A percentile compares a stretch with the other conserved stretches of the same genome.
Conservation (phyloP, 768 basidiomycete genomes). For the Zangia roseola region DNA sequence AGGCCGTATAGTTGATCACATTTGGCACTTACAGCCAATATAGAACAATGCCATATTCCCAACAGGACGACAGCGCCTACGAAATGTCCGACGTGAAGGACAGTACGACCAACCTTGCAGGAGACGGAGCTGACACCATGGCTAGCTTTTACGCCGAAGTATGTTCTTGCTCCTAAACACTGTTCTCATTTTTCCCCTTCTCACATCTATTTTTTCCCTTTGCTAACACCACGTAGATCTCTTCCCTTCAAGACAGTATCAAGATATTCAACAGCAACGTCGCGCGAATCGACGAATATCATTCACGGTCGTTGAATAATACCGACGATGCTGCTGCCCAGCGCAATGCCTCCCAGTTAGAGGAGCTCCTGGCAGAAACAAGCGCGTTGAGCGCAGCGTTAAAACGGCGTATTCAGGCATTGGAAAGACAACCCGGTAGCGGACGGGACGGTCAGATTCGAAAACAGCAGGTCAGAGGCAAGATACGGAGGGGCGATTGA, state of each 20-base stretch:
- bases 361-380: conserved; percentile 70
- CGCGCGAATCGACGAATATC: conserved; percentile 64
- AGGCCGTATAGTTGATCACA: conserved; percentile 6
- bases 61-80: conserved; percentile 58
- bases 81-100: conserved; percentile 72
- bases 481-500: neutral
- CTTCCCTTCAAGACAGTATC: conserved; percentile 70
- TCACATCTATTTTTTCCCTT: neutral
- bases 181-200: neutral
- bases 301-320: conserved; percentile 72
- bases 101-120: conserved; percentile 50
- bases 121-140: conserved; percentile 52
- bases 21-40: conserved; percentile 20
- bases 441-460: conserved; percentile 68
- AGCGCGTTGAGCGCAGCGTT: conserved; percentile 65
- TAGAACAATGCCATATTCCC: conserved; percentile 62
- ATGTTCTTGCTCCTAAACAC: conserved; percentile 14
- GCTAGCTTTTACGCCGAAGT: conserved; percentile 75
- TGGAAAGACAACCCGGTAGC: conserved; percentile 67
- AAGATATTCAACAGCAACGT: conserved; percentile 70
- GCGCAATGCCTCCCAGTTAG: conserved; percentile 59
- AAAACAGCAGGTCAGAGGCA: conserved; percentile 62
- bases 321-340: conserved; percentile 68
- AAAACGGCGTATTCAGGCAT: conserved; percentile 68
- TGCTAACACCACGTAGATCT: conserved; percentile 48